phyloP scores from a whole-genome alignment of 768 basidiomycete genomes.

The Leccinum boreale region DNA sequence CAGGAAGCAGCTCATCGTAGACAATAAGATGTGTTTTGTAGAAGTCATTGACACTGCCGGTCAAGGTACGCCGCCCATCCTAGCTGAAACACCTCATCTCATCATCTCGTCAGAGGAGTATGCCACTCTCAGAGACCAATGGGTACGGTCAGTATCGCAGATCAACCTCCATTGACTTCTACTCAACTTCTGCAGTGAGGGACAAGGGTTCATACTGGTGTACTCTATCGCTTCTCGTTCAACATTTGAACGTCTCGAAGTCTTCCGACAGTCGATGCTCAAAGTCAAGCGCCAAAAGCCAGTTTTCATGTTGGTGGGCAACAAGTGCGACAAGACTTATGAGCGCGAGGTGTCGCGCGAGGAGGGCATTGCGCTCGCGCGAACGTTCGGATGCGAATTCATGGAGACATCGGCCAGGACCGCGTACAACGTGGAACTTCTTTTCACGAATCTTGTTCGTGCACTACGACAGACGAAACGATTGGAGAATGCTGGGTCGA shows the following conservation, averaged over 20 bases:
- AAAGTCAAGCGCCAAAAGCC: conserved; percentile 84
- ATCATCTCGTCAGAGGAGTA: conserved; percentile 75
- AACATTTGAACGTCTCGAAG: conserved; percentile 86
- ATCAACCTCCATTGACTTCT: conserved; percentile 3
- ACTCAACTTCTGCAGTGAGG: conserved; percentile 60
- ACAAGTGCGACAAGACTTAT: conserved; percentile 91
- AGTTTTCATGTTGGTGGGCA: conserved; percentile 92
- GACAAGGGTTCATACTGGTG: conserved; percentile 96
- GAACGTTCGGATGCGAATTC: conserved; percentile 86
- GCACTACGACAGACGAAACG: conserved; percentile 69
- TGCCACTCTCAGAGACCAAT: conserved; percentile 93
- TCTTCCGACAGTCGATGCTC: conserved; percentile 86
- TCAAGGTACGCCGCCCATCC: conserved; percentile 62
- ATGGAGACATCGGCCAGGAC: conserved; percentile 98
- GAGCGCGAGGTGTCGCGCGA: conserved; percentile 90
- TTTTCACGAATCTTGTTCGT: conserved; percentile 87
- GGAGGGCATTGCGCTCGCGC: conserved; percentile 80
- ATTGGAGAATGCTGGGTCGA: conserved; percentile 39
- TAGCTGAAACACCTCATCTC: conserved; percentile 13
- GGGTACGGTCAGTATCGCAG: conserved; percentile 76
- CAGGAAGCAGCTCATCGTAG: conserved; percentile 91
- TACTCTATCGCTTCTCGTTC: conserved; percentile 95
- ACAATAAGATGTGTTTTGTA: conserved; percentile 92
- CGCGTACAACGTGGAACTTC: conserved; percentile 84
- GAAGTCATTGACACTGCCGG: conserved; percentile 98